phyloP scores from a whole-genome alignment of 371 early-diverging fungal genomes.

The Apophysomyces elegans region DNA sequence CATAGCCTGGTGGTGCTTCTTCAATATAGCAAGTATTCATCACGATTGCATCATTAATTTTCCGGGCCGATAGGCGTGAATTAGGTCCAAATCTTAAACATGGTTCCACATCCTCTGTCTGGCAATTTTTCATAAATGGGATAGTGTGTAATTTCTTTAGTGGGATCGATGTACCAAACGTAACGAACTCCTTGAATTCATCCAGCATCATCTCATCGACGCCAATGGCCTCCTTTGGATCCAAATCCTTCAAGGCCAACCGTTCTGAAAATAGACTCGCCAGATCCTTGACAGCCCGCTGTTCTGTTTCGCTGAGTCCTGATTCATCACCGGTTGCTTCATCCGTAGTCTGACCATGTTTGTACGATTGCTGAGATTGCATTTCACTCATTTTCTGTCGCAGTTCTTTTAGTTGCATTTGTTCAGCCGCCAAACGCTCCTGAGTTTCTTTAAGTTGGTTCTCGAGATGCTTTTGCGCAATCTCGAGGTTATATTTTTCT shows the following conservation, averaged over 20 bases:
- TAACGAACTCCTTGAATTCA: conserved; percentile 85
- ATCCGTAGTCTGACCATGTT: background rate
- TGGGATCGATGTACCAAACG: conserved; percentile 59
- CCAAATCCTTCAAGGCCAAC: conserved; percentile 14
- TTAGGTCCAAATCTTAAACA: conserved; percentile 89
- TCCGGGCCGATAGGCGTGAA: conserved; percentile 81
- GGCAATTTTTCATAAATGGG: conserved; percentile 82
- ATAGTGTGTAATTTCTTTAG: conserved; percentile 74
- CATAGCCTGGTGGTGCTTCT: conserved; percentile 71
- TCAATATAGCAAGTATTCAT: conserved; percentile 80
- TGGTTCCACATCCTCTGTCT: conserved; percentile 89
- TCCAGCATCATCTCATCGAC: conserved; percentile 70
- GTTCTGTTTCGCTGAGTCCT: conserved; percentile 18
- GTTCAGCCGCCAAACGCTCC: conserved; percentile 71
- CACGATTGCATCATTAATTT: conserved; percentile 87
- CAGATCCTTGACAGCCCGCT: conserved; percentile 20
- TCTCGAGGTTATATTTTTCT: conserved; percentile 62
- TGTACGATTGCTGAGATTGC: conserved; percentile 17
- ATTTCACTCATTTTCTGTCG: conserved; percentile 72
- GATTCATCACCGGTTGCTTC: conserved; percentile 8
- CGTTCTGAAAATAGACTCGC: conserved; percentile 14
- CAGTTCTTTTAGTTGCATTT: conserved; percentile 79
- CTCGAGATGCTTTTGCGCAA: conserved; percentile 62
- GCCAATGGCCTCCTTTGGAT: conserved; percentile 30
- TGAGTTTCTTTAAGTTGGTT: conserved; percentile 71